Percentiles rank a stretch among this genome's conserved stretches.
Evolutionary conservation across 345 rosid genomes (phyloP).

Genomic region (Acer saccharum): DNA sequence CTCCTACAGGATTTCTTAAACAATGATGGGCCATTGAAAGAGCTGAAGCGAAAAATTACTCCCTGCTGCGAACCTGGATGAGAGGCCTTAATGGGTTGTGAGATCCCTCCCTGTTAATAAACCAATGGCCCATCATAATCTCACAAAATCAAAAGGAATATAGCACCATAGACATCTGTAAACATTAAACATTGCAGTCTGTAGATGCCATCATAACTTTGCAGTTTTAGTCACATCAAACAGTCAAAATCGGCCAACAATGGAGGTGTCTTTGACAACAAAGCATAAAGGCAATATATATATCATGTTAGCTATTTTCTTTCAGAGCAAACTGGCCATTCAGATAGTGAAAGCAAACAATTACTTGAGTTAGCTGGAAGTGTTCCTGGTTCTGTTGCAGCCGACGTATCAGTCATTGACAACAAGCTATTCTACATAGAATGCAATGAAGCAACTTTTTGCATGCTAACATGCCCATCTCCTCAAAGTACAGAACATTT

Average conservation of each 20-base stretch:
- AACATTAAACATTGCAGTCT: not conserved
- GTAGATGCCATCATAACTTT: not conserved
- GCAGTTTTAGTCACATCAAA: not conserved
- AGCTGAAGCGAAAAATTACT: slow-evolving; percentile 86
- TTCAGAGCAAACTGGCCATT: not conserved
- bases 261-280: not conserved
- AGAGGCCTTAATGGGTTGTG: slow-evolving; percentile 42
- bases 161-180: not conserved
- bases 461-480: not conserved
- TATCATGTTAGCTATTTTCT: not conserved
- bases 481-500: not conserved
- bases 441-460: too few relatives aligned
- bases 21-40: slow-evolving; percentile 55
- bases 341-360: slow-evolving; percentile 14
- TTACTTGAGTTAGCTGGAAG: slow-evolving; percentile 34
- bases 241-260: not conserved
- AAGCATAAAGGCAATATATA: not conserved
- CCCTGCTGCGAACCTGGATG: slow-evolving; percentile 68
- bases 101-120: slow-evolving; percentile 63
- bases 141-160: not conserved
- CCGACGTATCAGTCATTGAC: slow-evolving; percentile 55
- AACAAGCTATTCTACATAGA: slow-evolving; percentile 42
- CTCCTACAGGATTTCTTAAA: slow-evolving; percentile 67
- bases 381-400: slow-evolving; percentile 48
- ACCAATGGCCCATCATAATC: slow-evolving; percentile 9